Conservation (phyloP, 257 asterid genomes). For the Capsicum baccatum region DNA sequence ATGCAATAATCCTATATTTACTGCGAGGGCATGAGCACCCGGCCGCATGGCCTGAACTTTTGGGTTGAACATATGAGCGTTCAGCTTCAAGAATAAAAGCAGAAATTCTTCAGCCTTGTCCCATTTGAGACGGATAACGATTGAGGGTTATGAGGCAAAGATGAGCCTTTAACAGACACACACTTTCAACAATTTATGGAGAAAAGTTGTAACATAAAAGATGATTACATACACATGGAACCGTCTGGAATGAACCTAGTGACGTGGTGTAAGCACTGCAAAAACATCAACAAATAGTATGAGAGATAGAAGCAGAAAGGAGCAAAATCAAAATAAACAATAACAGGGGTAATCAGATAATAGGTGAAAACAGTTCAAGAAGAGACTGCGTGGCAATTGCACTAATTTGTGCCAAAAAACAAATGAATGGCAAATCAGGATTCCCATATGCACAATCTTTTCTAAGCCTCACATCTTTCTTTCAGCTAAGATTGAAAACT, state of each 20-base stretch:
- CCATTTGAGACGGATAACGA: not conserved
- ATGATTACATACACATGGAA: conserved; percentile 38
- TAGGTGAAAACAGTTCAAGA: conserved; percentile 4
- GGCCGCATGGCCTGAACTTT: not conserved
- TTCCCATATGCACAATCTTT: not conserved
- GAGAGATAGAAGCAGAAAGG: not conserved
- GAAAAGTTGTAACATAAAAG: conserved; percentile 39
- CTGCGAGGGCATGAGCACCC: not conserved
- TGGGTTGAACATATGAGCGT: not conserved
- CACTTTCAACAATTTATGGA: not conserved
- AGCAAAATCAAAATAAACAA: conserved; percentile 11
- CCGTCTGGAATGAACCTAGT: conserved; percentile 43
- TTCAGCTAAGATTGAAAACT: not conserved
- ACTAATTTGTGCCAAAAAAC: not conserved
- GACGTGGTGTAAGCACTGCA: conserved; percentile 58
- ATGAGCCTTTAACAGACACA: not conserved
- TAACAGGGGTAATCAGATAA: not conserved
- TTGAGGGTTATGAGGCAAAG: not conserved
- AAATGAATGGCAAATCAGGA: conserved; percentile 13
- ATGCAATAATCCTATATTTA: not conserved
- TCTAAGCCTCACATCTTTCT: not conserved
- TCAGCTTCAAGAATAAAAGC: not conserved
- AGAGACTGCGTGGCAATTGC: not conserved
- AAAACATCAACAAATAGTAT: conserved; percentile 26
- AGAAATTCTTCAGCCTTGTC: conserved; percentile 12